Evolutionary conservation across 1,284 basidiomycete species (phyloP).

Genomic region (Sutorius eximius): DNA sequence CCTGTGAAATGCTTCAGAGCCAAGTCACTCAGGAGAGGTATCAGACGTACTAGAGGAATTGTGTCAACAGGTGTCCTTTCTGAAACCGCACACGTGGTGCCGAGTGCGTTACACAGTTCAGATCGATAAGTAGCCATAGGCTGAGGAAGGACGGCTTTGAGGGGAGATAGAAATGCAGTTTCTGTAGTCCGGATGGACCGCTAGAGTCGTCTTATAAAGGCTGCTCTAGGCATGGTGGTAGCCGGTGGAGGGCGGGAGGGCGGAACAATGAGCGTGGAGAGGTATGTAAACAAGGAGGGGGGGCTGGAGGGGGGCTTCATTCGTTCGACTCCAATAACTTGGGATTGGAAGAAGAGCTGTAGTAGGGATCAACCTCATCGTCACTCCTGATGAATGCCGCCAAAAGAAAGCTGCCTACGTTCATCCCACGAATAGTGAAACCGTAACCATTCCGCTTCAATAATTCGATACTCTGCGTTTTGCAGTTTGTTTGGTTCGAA

Average conservation of each 20-base stretch:
- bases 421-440: not conserved
- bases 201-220: not conserved
- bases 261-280: not conserved
- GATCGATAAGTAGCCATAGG: slow-evolving; percentile 5
- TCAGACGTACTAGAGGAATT: not conserved
- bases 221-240: not conserved
- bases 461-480: not conserved
- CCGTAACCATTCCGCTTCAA: not conserved
- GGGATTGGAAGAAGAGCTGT: no score
- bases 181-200: not conserved
- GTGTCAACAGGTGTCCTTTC: no score
- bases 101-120: slow-evolving; percentile 6
- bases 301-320: not conserved
- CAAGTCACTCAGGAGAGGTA: no score
- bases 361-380: not conserved
- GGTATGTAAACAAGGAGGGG: not conserved
- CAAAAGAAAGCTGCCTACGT: not conserved
- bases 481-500: not conserved
- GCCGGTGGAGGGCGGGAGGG: not conserved
- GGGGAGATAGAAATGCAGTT: not conserved
- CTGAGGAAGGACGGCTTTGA: no score
- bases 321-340: not conserved
- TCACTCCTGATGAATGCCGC: not conserved
- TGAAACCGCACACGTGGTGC: not conserved
- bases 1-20: slow-evolving; percentile 1